Conservation (phyloP, 23 red algal species). For the Gracilaria caudata region DNA sequence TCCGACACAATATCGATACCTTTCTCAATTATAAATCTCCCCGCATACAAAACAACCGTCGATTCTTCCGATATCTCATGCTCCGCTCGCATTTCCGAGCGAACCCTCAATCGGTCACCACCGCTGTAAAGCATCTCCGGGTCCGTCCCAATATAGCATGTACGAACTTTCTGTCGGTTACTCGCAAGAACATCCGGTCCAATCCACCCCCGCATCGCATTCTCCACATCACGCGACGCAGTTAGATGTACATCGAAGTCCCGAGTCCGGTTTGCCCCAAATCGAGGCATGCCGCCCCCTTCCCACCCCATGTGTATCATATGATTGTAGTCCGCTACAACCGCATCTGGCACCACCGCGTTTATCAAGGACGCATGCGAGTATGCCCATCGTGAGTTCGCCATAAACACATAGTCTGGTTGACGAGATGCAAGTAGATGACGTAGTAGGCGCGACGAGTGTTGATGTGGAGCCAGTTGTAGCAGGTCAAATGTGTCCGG, state of each 20-base stretch:
- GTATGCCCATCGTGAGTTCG: conserved; percentile 64
- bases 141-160: conserved; percentile 71
- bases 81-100: conserved; percentile 25
- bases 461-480: conserved; percentile 29
- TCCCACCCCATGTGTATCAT: conserved; percentile 72
- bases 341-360: conserved; percentile 17
- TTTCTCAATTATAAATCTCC: conserved; percentile 64
- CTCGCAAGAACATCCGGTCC: not conserved
- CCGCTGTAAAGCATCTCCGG: conserved; percentile 21
- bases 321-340: conserved; percentile 62
- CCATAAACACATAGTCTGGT: conserved; percentile 47
- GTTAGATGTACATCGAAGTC: conserved; percentile 62
- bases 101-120: conserved; percentile 3
- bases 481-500: conserved; percentile 51
- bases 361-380: conserved; percentile 45
- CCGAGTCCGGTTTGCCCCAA: conserved; percentile 47
- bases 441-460: conserved; percentile 13
- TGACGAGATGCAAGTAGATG: conserved; percentile 54
- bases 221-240: conserved; percentile 45
- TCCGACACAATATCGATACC: conserved; percentile 63
- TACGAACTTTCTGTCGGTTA: conserved; percentile 46
- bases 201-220: conserved; percentile 65
- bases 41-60: conserved; percentile 61
- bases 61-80: conserved; percentile 35
- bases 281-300: conserved; percentile 65